Base-by-base conservation (phyloP, 768 basidiomycete genomes). In the Leucosporidium scottii region DNA sequence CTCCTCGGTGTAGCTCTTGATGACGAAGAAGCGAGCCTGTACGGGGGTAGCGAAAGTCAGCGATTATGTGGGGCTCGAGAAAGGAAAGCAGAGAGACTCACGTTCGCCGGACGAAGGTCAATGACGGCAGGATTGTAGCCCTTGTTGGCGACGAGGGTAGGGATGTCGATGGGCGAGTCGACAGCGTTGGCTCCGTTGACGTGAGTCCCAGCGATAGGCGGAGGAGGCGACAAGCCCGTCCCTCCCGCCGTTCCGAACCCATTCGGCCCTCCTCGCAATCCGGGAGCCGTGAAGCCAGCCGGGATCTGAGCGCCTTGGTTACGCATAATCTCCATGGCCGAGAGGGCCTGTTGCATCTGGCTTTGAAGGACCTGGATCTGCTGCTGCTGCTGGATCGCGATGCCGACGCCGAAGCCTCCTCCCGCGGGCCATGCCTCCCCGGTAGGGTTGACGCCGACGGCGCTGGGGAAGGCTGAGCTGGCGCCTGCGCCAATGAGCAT, bases 1-100 rank as follows among this genome's bases (percentile, higher is more conserved):
- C 75, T 97, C 96, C 78, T 98, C 94, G 1, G 96, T 98, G 79
- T 93, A 99, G 0, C 91, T 94, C 78, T 99, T 99, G 83, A 99
- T 98, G 39, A 98, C 94, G 76, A 97, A 97, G 80, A 83, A 98
- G 21, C 93, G 84, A 5, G 94, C 92, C 87, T 91, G 61, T 1
- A 21, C 25, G 1, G 34, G 67, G 1, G 3, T 13, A 15, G 15
- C 8, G 39, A 44, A 28, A 7, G 27, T 21, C 28, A 21, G 47
- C 20, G 2, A 59, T 48, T 20, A 27, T 20, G n/a, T 8, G 18
- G 44, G 20, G 39, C 44, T 28, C 34, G 34, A 34, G 34, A 60
- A 20, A 6, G 10, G 12, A 13, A 13, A 18, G 21, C n/a, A 54
- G 51, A 17, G 65, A 39, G 36, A 82, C 88, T 72, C 69, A 89